Evolutionary conservation across 2,329 filamentous ascomycete species (phyloP).

Genomic region (Aspergillus novofumigatus): DNA sequence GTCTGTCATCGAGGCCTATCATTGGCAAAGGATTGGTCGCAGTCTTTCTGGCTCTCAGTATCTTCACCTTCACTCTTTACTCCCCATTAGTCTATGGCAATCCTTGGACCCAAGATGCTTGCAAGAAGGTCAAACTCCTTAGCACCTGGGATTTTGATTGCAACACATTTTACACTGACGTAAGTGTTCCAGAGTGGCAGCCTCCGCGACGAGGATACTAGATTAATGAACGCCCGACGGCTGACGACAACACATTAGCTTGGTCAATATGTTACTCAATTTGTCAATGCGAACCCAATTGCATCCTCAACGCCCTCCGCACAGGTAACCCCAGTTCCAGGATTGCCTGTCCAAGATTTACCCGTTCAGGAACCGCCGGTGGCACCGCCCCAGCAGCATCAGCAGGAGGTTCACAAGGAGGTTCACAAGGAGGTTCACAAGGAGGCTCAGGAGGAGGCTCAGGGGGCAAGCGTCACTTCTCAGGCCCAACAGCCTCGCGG

Average conservation of each 20-base stretch:
- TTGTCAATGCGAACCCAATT: conserved; percentile 16
- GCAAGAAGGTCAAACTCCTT: conserved; percentile 82
- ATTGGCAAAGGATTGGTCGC: conserved; percentile 72
- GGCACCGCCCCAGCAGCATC: conserved; percentile 15
- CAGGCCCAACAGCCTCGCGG: conserved; percentile 35
- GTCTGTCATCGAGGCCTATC: conserved; percentile 64
- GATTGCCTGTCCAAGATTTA: not conserved
- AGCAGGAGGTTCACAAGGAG: conserved; percentile 16
- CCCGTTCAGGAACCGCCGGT: conserved; percentile 9
- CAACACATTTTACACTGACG: conserved; percentile 81
- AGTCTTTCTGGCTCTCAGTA: conserved; percentile 67
- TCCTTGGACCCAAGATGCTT: conserved; percentile 84
- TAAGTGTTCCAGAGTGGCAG: conserved; percentile 55
- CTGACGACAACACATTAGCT: conserved; percentile 33
- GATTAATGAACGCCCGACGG: conserved; percentile 14
- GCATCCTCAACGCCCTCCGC: conserved; percentile 21
- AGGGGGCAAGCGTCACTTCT: conserved; percentile 32
- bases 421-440: conserved; percentile 16
- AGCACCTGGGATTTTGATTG: conserved; percentile 96
- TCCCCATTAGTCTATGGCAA: conserved; percentile 90
- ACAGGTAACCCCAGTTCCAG: conserved; percentile 12
- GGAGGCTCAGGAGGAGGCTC: no score
- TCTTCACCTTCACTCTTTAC: conserved; percentile 77
- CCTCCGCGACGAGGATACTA: conserved; percentile 27
- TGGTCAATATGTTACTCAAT: conserved; percentile 36